Evolutionary conservation across 163 green algal species (phyloP).

Genomic region (Chlorella variabilis): DNA sequence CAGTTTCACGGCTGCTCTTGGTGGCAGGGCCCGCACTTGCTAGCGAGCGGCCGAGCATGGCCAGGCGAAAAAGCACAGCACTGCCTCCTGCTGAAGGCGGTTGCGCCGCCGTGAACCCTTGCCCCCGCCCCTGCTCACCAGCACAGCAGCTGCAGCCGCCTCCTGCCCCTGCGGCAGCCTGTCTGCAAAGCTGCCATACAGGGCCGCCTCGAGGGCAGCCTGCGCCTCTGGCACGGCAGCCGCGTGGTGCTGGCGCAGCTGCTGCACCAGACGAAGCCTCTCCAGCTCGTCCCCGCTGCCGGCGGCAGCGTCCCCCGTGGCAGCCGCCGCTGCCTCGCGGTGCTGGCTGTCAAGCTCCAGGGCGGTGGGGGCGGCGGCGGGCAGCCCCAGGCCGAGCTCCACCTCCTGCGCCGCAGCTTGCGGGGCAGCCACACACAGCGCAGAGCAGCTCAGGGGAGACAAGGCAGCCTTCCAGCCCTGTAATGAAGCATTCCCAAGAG

Average conservation of each 20-base stretch:
- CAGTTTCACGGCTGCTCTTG: no score
- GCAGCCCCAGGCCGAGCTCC: constrained; percentile 21
- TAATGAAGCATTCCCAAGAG: not conserved
- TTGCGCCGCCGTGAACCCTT: no score
- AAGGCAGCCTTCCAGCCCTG: not conserved
- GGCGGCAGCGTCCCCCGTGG: not conserved
- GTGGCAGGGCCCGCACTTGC: no score
- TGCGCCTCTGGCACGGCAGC: not conserved
- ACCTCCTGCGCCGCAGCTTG: no score
- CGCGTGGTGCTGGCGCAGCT: not conserved
- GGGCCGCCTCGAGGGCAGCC: not conserved
- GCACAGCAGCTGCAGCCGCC: no score
- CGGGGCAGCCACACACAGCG: not conserved
- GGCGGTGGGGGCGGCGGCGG: not conserved
- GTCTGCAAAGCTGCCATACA: constrained; percentile 14
- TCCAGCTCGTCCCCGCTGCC: not conserved
- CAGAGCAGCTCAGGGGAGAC: not conserved
- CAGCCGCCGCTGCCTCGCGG: no score
- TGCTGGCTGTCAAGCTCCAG: not conserved
- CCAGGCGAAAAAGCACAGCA: no score
- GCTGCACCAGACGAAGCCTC: not conserved
- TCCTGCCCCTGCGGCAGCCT: not conserved
- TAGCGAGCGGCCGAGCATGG: no score
- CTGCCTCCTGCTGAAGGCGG: no score
- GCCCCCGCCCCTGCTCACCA: no score